A percentile compares a stretch with the other conserved stretches of the same genome.
These are phyloP conservation scores for Coffea canephora DNA, from an alignment of 257 asterid species.

Conservation along the genomic window DNA sequence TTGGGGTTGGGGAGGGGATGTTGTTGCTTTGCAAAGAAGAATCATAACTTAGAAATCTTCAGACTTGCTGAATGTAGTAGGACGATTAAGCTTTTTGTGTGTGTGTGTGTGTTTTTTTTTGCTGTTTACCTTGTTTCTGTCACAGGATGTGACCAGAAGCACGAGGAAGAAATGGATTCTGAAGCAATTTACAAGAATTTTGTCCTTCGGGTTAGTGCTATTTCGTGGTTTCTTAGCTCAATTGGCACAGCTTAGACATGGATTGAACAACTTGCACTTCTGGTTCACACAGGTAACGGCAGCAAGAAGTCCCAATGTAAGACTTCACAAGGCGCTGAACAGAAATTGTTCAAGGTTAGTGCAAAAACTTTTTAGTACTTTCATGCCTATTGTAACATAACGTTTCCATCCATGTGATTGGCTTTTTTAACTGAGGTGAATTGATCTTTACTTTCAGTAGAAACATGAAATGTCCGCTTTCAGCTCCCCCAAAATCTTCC, in stretches of 20 bases:
- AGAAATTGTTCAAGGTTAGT: conserved; percentile 62
- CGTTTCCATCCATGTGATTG: background rate
- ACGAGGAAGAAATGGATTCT: conserved; percentile 88
- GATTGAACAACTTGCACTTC: conserved; percentile 1
- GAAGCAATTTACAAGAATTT: conserved; percentile 78
- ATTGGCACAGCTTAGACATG: background rate
- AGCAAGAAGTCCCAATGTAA: conserved; percentile 91
- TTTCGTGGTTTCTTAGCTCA: conserved; percentile 5
- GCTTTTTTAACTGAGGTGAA: background rate
- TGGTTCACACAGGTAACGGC: conserved; percentile 76
- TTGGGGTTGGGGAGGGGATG: background rate
- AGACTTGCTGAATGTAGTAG: background rate
- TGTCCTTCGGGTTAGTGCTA: conserved; percentile 75
- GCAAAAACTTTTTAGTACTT: background rate
- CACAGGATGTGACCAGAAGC: conserved; percentile 91
- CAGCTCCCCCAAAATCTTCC: conserved; percentile 84
- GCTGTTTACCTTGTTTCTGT: conserved; percentile 5
- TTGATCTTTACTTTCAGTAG: conserved; percentile 40
- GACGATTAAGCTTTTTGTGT: background rate
- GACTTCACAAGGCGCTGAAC: conserved; percentile 63
- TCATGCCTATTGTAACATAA: background rate
- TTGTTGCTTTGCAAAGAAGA: background rate
- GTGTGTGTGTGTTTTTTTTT: too few species aligned
- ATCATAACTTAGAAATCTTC: background rate
- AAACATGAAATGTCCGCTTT: conserved; percentile 64